These are phyloP conservation scores for Podaxis mareebaensis DNA, from an alignment of 768 basidiomycete species.

Conservation along the genomic window DNA sequence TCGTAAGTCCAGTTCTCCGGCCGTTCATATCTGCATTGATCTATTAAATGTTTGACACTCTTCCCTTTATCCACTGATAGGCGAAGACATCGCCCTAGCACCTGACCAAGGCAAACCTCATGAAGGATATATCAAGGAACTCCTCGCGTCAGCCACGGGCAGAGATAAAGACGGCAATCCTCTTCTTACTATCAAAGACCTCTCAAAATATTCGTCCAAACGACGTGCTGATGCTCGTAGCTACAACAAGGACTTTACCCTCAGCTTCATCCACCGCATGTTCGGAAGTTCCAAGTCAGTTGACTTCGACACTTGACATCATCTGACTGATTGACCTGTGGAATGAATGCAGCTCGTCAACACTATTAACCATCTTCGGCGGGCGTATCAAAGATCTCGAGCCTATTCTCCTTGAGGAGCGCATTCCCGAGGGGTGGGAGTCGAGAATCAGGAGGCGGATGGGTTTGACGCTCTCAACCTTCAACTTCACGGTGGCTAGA, in stretches of 20 bases:
- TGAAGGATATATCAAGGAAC: constrained; percentile 49
- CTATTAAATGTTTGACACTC: background rate
- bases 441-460: constrained; percentile 44
- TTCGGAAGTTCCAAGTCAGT: constrained; percentile 72
- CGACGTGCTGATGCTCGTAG: constrained; percentile 58
- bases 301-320: background rate
- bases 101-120: constrained; percentile 57
- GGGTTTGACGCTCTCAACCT: constrained; percentile 55
- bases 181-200: constrained; percentile 56
- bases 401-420: constrained; percentile 57
- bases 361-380: constrained; percentile 52
- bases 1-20: constrained; percentile 42
- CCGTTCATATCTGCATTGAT: background rate
- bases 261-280: constrained; percentile 50
- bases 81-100: constrained; percentile 47
- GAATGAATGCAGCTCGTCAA: constrained; percentile 49
- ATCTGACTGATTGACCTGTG: background rate
- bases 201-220: constrained; percentile 56
- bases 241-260: constrained; percentile 57
- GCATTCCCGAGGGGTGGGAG: constrained; percentile 67
- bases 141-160: constrained; percentile 61
- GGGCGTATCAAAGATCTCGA: constrained; percentile 53
- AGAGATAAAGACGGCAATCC: constrained; percentile 47
- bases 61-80: constrained; percentile 30
- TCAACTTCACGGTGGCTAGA: constrained; percentile 44